Conservation (phyloP, 257 asterid genomes). For the Nicotiana paniculata region DNA sequence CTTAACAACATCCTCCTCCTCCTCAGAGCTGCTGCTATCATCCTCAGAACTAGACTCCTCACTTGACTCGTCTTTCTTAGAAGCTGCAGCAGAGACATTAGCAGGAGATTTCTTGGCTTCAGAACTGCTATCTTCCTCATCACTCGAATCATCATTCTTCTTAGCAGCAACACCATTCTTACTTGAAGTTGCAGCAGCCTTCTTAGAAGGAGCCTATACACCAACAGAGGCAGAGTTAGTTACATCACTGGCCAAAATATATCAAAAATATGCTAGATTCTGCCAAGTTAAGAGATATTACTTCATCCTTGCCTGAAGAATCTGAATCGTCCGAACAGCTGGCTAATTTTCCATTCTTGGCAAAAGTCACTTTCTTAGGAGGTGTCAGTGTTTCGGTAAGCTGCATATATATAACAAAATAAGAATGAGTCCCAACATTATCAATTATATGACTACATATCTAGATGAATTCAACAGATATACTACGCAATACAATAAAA, state of each 20-base stretch:
- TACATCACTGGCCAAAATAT: not conserved
- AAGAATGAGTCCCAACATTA: not conserved
- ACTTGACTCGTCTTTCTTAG: conserved; percentile 15
- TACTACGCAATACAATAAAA: too few relatives aligned
- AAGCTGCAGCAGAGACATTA: conserved; percentile 12
- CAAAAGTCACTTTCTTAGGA: not conserved
- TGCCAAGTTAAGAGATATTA: not conserved
- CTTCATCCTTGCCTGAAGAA: not conserved
- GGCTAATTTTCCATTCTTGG: conserved; percentile 6
- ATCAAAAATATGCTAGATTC: not conserved
- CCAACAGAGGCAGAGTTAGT: not conserved
- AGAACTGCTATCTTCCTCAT: conserved; percentile 20
- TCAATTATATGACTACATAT: too few relatives aligned
- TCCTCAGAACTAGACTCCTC: conserved; percentile 27
- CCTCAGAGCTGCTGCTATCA: conserved; percentile 20
- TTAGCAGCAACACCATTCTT: conserved; percentile 6
- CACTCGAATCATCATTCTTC: conserved; percentile 18
- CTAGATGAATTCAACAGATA: too few relatives aligned
- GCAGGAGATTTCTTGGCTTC: conserved; percentile 17
- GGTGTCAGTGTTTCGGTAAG: conserved; percentile 8
- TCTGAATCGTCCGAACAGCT: conserved; percentile 11
- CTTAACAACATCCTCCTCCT: conserved; percentile 22
- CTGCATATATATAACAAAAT: not conserved
- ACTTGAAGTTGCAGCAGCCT: conserved; percentile 7
- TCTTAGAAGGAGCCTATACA: conserved; percentile 16